Base-by-base conservation (phyloP, 164 flowering plant species). In the Macadamia integrifolia region DNA sequence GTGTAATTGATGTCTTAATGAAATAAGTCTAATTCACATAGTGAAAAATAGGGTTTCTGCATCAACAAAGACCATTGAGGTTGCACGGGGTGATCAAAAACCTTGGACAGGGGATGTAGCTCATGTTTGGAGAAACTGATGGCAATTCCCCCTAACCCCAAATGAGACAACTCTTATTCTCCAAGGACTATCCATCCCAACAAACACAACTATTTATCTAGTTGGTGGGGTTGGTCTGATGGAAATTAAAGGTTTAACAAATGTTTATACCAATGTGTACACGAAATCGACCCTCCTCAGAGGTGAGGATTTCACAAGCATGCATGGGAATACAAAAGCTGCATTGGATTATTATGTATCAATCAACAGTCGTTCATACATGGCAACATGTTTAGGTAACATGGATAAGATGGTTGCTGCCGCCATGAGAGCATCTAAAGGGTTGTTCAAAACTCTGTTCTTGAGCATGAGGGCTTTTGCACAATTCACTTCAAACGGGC, bases 391-490 rank as follows among this genome's bases (percentile, higher is more conserved):
- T 77, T 95, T 95, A 70, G 99, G 98, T 30, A 95, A 95, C 76
- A 95, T 95, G 98, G 99, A 95, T 73, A 95, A 95, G 83, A 95
- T 95, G 96, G 99, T 95, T 6, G 82, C 97, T 35, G 98, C 99
- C 1, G 98, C 99, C 1, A 88, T 92, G 99, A 81, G 96, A 67
- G 88, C 96, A 4, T 76, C 61, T 43, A 86, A 81, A 67, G 94
- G 96, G 52, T 60, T 87, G 75, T 76, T 76, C 32, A 89, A 83
- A 71, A 92, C 98, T 9, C 83, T 90, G 42, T 84, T 90, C 74
- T 77, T 90, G 64, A 95, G 83, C 72, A 77, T 96, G 77, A 84
- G 83, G 74, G 94, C 82, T 8, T 92, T 88, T 76, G 92, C 97
- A 43, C 84, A 81, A 31, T 71, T 80, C 3, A 80, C 84, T 60